phyloP scores from a whole-genome alignment of 345 rosid genomes.

The Rhizophora mangle region DNA sequence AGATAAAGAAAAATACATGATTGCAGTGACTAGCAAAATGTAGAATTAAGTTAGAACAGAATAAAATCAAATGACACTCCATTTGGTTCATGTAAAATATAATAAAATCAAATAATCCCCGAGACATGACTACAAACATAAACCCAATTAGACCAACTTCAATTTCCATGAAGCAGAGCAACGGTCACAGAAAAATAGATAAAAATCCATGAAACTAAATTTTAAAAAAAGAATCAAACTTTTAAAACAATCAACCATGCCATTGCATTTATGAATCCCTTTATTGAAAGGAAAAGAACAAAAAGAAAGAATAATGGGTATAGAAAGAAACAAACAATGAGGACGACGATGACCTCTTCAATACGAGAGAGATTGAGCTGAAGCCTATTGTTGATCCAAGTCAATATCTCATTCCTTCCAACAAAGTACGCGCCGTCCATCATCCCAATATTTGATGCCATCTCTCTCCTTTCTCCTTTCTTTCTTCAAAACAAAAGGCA shows the following conservation, averaged over 20 bases:
- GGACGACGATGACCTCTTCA: conserved; percentile 58
- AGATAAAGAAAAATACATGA: no score
- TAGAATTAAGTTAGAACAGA: no score
- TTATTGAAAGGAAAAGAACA: background rate
- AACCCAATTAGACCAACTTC: no score
- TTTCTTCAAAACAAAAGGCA: background rate
- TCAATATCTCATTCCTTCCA: conserved; percentile 86
- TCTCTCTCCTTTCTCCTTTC: background rate
- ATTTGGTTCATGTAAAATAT: no score
- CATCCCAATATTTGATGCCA: conserved; percentile 93
- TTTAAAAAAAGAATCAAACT: background rate
- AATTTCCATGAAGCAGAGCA: background rate
- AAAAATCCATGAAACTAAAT: background rate
- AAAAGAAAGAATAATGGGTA: background rate
- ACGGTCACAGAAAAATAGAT: background rate
- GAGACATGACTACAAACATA: no score
- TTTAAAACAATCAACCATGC: background rate
- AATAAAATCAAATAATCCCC: no score
- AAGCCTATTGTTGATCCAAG: conserved; percentile 89
- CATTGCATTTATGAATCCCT: background rate
- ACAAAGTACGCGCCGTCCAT: conserved; percentile 98
- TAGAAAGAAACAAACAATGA: background rate
- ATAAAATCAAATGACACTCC: no score
- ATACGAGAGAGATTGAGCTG: conserved; percentile 86
- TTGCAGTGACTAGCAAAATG: no score